phyloP scores from a whole-genome alignment of 768 basidiomycete species.

The Suillus brevipes region DNA sequence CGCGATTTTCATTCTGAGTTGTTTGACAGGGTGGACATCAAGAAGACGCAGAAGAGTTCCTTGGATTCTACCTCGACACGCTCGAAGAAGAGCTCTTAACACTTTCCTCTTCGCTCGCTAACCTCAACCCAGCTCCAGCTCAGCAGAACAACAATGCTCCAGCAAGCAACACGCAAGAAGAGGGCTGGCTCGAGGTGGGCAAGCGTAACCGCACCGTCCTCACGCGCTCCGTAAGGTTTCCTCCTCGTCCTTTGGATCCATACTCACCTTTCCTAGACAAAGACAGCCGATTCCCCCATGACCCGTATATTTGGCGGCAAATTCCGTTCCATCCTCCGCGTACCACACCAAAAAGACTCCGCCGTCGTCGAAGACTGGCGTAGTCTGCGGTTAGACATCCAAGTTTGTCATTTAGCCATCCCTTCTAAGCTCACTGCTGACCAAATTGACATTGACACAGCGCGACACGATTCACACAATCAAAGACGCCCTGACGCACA shows the following conservation, averaged over 20 bases:
- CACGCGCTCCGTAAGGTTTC: constrained; percentile 69
- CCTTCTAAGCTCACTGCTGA: not conserved
- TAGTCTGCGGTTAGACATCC: constrained; percentile 85
- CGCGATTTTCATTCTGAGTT: constrained; percentile 8
- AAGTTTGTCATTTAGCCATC: constrained; percentile 43
- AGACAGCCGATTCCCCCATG: constrained; percentile 81
- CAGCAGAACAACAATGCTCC: constrained; percentile 15
- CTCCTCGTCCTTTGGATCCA: constrained; percentile 1
- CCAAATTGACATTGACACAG: constrained; percentile 34
- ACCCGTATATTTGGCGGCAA: constrained; percentile 93
- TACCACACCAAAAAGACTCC: constrained; percentile 82
- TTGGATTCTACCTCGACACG: constrained; percentile 96
- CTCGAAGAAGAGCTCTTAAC: constrained; percentile 87
- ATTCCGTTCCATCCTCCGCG: constrained; percentile 79
- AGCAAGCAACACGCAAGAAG: constrained; percentile 35
- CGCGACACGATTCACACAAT: constrained; percentile 75
- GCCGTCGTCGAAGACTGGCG: constrained; percentile 92
- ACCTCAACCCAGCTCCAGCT: constrained; percentile 37
- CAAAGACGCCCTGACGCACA: constrained; percentile 76
- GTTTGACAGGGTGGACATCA: constrained; percentile 79
- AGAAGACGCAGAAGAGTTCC: constrained; percentile 97
- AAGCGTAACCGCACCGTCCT: constrained; percentile 79
- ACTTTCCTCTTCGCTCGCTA: constrained; percentile 53
- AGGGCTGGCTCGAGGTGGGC: constrained; percentile 92
- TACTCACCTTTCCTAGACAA: constrained; percentile 48